phyloP scores from a whole-genome alignment of 108 stramenopile species.

The Stephanodiscus minutulus region DNA sequence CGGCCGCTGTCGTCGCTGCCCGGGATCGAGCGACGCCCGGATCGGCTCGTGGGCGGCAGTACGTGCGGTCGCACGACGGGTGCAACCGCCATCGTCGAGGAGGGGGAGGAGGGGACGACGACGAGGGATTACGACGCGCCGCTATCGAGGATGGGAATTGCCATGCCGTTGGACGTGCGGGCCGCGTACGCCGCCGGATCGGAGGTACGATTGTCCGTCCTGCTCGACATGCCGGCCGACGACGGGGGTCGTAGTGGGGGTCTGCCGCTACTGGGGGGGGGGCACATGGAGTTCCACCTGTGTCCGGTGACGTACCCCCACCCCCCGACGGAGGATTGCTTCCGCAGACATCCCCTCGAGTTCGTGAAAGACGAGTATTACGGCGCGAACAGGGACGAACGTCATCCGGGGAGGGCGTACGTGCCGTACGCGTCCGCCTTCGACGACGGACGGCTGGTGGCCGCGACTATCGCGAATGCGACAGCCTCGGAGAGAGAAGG shows the following conservation, averaged over 20 bases:
- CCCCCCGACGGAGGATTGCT: slow-evolving; percentile 29
- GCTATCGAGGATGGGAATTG: slow-evolving; percentile 6
- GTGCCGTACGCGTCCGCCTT: slow-evolving; percentile 24
- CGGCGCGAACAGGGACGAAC: slow-evolving; percentile 17
- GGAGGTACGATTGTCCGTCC: slow-evolving; percentile 15
- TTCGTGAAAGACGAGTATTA: slow-evolving; percentile 36
- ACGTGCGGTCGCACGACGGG: slow-evolving; percentile 17
- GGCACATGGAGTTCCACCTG: slow-evolving; percentile 35
- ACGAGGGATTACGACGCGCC: slow-evolving; percentile 32
- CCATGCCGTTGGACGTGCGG: slow-evolving; percentile 31
- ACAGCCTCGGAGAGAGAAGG: too few relatives aligned
- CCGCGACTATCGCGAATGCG: too few relatives aligned
- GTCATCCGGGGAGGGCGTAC: slow-evolving; percentile 31
- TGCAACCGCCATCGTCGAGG: too few relatives aligned
- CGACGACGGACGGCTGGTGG: background rate
- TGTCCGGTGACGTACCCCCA: slow-evolving; percentile 35
- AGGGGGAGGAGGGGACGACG: background rate
- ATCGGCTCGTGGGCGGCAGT: slow-evolving; percentile 1
- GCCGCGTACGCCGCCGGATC: slow-evolving; percentile 12
- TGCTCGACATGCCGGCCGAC: slow-evolving; percentile 7
- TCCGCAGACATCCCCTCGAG: slow-evolving; percentile 19
- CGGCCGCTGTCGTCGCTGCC: slow-evolving; percentile 21
- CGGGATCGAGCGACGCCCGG: slow-evolving; percentile 37
- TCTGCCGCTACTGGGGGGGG: slow-evolving; percentile 9
- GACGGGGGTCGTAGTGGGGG: background rate